Conservation (phyloP, 2,329 filamentous ascomycete species). For the Sporothrix brunneoviolacea region DNA sequence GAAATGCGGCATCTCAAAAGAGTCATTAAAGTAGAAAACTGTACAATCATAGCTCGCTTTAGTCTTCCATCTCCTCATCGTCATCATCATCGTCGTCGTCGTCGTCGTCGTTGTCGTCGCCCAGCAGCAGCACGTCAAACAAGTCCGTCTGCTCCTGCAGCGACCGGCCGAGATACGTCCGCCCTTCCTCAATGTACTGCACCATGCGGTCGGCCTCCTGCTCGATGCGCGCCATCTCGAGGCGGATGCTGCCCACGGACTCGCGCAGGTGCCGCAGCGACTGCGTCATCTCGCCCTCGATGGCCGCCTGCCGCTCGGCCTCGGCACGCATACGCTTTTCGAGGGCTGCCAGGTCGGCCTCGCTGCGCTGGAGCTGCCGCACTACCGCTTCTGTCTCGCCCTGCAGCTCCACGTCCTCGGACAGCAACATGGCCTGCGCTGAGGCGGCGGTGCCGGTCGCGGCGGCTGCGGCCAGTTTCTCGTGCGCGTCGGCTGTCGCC, state of each 20-base stretch:
- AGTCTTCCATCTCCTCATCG: slow-evolving; percentile 7
- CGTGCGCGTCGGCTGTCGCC: slow-evolving; percentile 1
- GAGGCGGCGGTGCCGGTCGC: too few species aligned
- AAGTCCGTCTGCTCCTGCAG: slow-evolving; percentile 19
- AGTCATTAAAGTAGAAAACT: too few species aligned
- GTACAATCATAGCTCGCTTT: background rate
- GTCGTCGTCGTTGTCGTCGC: background rate
- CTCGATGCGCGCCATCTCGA: slow-evolving; percentile 18
- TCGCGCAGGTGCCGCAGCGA: slow-evolving; percentile 16
- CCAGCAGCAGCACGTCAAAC: slow-evolving; percentile 12
- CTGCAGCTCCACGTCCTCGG: background rate
- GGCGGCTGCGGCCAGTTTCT: background rate
- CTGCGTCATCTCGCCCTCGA: slow-evolving; percentile 15
- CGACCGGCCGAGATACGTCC: slow-evolving; percentile 14
- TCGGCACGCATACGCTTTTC: slow-evolving; percentile 53
- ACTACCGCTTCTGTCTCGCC: slow-evolving; percentile 31
- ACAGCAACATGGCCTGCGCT: too few species aligned
- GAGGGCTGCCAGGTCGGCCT: slow-evolving; percentile 60
- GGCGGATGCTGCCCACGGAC: slow-evolving; percentile 16
- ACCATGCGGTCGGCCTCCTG: slow-evolving; percentile 18
- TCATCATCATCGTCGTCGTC: slow-evolving; percentile 1
- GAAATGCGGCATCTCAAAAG: too few species aligned
- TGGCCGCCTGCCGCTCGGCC: slow-evolving; percentile 14
- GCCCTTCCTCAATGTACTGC: slow-evolving; percentile 12
- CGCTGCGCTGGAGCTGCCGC: slow-evolving; percentile 36